phyloP scores from a whole-genome alignment of 495 filamentous ascomycete species.

The Penicillium silybi region DNA sequence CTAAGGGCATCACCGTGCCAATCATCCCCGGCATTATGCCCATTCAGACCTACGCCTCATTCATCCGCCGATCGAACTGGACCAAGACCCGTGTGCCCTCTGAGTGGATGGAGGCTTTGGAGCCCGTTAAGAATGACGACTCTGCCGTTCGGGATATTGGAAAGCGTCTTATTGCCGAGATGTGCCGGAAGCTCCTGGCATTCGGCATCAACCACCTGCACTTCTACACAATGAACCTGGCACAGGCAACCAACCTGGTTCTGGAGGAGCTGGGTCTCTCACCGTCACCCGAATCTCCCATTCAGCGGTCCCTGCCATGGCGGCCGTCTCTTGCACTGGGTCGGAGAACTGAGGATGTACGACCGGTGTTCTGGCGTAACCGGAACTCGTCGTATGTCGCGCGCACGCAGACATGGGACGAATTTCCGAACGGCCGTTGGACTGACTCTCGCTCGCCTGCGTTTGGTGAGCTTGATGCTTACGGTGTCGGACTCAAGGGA shows the following conservation, averaged over 20 bases:
- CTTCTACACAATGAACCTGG: slow-evolving; percentile 99
- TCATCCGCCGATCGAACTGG: slow-evolving; percentile 84
- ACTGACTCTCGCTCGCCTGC: slow-evolving; percentile 96
- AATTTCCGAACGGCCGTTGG: slow-evolving; percentile 99
- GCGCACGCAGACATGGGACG: slow-evolving; percentile 97
- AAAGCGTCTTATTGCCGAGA: slow-evolving; percentile 81
- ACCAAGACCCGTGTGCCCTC: slow-evolving; percentile 79
- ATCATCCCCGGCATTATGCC: slow-evolving; percentile 99
- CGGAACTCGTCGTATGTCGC: slow-evolving; percentile 91
- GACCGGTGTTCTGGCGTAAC: slow-evolving; percentile 98
- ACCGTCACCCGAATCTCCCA: slow-evolving; percentile 68
- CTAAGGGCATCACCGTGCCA: slow-evolving; percentile 78
- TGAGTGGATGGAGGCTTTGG: slow-evolving; percentile 74
- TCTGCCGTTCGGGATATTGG: slow-evolving; percentile 86
- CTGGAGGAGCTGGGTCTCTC: slow-evolving; percentile 81
- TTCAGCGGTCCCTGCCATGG: slow-evolving; percentile 88
- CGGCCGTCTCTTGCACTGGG: slow-evolving; percentile 87
- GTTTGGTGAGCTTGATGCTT: slow-evolving; percentile 93
- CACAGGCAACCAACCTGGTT: slow-evolving; percentile 88
- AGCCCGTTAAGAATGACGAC: slow-evolving; percentile 96
- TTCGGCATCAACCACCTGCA: slow-evolving; percentile 85
- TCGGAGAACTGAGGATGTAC: slow-evolving; percentile 88
- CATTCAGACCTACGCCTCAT: slow-evolving; percentile 90
- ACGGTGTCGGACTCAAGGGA: slow-evolving; percentile 93
- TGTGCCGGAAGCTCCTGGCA: slow-evolving; percentile 80